Percentiles rank a stretch among this genome's conserved stretches.
Evolutionary conservation across 805 yeast genomes (phyloP).

Genomic region (Vanderwaltozyma tropicalis): DNA sequence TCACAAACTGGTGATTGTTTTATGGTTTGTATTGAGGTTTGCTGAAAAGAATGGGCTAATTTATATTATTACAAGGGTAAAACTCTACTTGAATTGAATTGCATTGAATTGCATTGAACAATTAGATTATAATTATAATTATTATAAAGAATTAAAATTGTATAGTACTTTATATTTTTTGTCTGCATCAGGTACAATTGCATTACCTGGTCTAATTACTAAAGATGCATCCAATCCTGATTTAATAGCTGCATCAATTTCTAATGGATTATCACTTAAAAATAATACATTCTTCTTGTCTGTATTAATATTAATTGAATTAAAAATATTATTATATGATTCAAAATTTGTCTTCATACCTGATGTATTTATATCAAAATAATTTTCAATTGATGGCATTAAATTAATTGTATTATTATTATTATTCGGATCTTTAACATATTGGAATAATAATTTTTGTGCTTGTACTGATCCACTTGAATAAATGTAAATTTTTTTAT

Average conservation of each 20-base stretch:
- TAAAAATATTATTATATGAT: conserved; percentile 51
- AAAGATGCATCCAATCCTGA: conserved; percentile 52
- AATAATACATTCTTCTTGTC: conserved; percentile 37
- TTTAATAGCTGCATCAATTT: conserved; percentile 61
- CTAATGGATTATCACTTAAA: conserved; percentile 70
- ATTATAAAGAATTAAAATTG: background rate
- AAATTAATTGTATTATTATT: conserved; percentile 35
- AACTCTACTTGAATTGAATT: background rate
- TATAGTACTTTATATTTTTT: background rate
- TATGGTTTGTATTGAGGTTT: too few species aligned
- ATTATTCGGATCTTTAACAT: conserved; percentile 38
- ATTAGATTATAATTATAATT: background rate
- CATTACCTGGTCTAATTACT: conserved; percentile 58
- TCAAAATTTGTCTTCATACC: conserved; percentile 53
- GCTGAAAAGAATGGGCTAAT: too few species aligned
- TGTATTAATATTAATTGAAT: conserved; percentile 10
- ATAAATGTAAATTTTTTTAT: conserved; percentile 50
- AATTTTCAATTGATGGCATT: conserved; percentile 46
- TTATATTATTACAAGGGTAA: too few species aligned
- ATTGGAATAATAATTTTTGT: conserved; percentile 64
- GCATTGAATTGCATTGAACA: too few species aligned
- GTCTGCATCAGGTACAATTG: background rate
- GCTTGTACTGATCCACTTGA: conserved; percentile 88
- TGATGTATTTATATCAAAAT: conserved; percentile 76
- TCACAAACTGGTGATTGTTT: too few species aligned